Base-by-base conservation (phyloP, 306 rosid species). In the Gynostemma pentaphyllum region DNA sequence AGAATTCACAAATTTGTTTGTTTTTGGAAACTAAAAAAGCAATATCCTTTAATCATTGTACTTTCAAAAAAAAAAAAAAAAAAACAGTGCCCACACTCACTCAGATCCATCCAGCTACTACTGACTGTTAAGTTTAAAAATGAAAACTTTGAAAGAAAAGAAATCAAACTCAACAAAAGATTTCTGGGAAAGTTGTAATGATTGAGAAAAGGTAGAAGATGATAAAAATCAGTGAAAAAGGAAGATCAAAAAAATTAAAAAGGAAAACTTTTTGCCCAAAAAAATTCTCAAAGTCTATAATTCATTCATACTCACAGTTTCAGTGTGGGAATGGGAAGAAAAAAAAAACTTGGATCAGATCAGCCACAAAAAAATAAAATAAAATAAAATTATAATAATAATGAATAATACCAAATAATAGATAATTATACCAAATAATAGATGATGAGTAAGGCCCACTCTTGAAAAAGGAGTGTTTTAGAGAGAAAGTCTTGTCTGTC, bases 1-100 rank as follows among this genome's bases (percentile, higher is more conserved):
- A 54, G 78, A 67, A 73, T 74, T 61, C 52, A n/a, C 64, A 63
- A 22, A 9, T 48, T 76, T 77, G 82, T 84, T 83, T 78, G 76
- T 44, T 71, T 78, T 73, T 52, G 79, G 86, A 82, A 83, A 75
- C 68, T 71, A 72, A 79, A 66, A 74, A 76, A 61, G 50, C 15
- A 23, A 61, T 7, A 42, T 22, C 5, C 66, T 9, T n/a, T 4
- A 41, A 61, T 61, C 37, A 61, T 61, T 61, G 66, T 23, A 60
- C 34, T 39, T 22, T n/a, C n/a, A 36, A 56, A n/a, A 9, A 26
- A 52, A 53, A 5, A 53, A 53, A 2, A 19, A 14, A 0, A 48
- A 9, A 5, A 1, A 52, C 32, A 52, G 60, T 21, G 12, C 61
- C 5, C 39, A 6, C 52, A 18, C 51, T n/a, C 50, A 16, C 50